Evolutionary conservation across 441 rosid species (phyloP), one percentile per base, ranked within the genome.

Genomic region (Corymbia calophylla): DNA sequence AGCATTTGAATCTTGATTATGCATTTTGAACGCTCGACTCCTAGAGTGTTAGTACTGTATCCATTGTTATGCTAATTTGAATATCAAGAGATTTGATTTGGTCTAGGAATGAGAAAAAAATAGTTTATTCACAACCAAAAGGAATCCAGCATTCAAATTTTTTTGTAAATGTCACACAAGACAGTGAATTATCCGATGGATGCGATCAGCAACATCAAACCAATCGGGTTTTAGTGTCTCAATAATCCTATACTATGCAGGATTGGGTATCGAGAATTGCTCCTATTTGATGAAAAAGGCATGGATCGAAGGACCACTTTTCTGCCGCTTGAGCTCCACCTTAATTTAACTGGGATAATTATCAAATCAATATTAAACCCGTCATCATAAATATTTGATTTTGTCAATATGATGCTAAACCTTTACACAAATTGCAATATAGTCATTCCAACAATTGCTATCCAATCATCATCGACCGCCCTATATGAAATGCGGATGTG

Each of bases 111-210:
- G 66, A 60, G 31, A 60, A 15, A 60, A 60, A 2, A 60, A 60
- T 11, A 60, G 7, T 60, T 60, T 27, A 12, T 60, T 60, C 16
- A 1, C 0, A 12, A 27, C 31, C 66, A 27, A 27, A 60, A 58
- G 1, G 66, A 60, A 27, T 60, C 31, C 31, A 2, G 27, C 16
- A 2, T 58, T 27, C 12, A 27, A 14, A 27, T 10, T 1, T 10
- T 2, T 60, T 60, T 60, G 66, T 60, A 60, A 60, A 60, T 27
- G 31, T 60, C 21, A 60, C 31, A 11, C 19, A 97, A 92, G 39
- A 96, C 91, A 27, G 91, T 96, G 99, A 80, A 97, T 96, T 39
- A 96, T 95, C 89, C 95, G 95, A 92, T 97, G 99, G 84, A 97
- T 96, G 86, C 95, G 97, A 2, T 98, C 98, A 1, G 97, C 95